These are phyloP conservation scores for Mycena rosella DNA, from an alignment of 768 basidiomycete genomes.

Conservation along the genomic window DNA sequence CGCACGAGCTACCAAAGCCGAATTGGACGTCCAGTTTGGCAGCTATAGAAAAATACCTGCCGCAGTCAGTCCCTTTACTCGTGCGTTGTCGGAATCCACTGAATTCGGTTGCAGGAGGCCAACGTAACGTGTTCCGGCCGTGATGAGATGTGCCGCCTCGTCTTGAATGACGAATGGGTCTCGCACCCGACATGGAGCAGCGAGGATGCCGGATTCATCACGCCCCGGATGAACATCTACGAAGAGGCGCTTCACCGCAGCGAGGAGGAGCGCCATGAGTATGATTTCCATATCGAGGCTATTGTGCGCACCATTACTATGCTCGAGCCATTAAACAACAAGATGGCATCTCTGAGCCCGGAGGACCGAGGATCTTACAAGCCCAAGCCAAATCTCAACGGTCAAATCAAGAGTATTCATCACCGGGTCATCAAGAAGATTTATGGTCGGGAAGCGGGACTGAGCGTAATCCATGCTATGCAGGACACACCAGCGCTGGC, in stretches of 20 bases:
- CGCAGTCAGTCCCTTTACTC: conserved; percentile 64
- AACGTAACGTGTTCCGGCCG: conserved; percentile 93
- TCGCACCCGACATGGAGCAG: conserved; percentile 96
- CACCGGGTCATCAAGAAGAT: conserved; percentile 97
- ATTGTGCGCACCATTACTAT: conserved; percentile 90
- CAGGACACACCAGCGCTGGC: conserved; percentile 93
- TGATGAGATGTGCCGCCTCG: conserved; percentile 96
- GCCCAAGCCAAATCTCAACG: conserved; percentile 90
- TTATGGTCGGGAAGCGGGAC: conserved; percentile 88
- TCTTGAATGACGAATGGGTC: conserved; percentile 98
- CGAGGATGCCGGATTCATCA: conserved; percentile 92
- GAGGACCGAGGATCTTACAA: conserved; percentile 89
- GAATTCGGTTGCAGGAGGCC: conserved; percentile 69
- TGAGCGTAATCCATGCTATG: conserved; percentile 88
- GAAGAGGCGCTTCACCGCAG: conserved; percentile 97
- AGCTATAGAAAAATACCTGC: conserved; percentile 91
- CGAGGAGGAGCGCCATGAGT: conserved; percentile 98
- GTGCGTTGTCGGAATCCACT: conserved; percentile 17
- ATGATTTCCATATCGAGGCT: conserved; percentile 98
- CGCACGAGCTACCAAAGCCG: conserved; percentile 68
- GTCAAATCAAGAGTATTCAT: conserved; percentile 90
- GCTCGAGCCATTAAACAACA: conserved; percentile 92
- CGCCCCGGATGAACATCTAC: conserved; percentile 94
- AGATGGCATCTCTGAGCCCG: conserved; percentile 80
- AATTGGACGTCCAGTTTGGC: conserved; percentile 81